Evolutionary conservation across 2,329 filamentous ascomycete species (phyloP).

Genomic region (Botryotinia narcissicola): DNA sequence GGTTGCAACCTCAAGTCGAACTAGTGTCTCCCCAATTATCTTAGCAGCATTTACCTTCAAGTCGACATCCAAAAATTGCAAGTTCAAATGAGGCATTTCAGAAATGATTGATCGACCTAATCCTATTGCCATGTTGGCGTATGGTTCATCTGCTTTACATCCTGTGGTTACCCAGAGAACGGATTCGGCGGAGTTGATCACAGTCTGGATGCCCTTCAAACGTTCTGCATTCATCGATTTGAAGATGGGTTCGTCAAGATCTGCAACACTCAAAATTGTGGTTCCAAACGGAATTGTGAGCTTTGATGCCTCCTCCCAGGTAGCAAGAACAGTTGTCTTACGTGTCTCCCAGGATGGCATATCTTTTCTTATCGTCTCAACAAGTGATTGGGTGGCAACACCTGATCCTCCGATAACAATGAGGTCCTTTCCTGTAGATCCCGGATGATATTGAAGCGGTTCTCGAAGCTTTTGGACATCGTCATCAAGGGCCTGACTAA

Average conservation of each 20-base stretch:
- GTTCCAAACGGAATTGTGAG: slow-evolving; percentile 9
- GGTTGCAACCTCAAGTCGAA: slow-evolving; percentile 11
- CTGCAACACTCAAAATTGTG: slow-evolving; percentile 30
- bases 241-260: slow-evolving; percentile 36
- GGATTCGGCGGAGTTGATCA: slow-evolving; percentile 11
- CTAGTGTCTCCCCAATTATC: slow-evolving; percentile 25
- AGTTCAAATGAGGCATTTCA: slow-evolving; percentile 27
- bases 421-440: neutral
- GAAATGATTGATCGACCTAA: slow-evolving; percentile 24
- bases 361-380: neutral
- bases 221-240: slow-evolving; percentile 6
- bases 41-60: slow-evolving; percentile 13
- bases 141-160: slow-evolving; percentile 20
- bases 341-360: neutral
- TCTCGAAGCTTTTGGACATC: slow-evolving; percentile 17
- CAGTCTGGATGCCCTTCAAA: slow-evolving; percentile 1
- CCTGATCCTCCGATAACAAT: slow-evolving; percentile 7
- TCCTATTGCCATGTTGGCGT: slow-evolving; percentile 26
- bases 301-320: slow-evolving; percentile 3
- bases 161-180: slow-evolving; percentile 29
- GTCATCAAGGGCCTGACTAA: slow-evolving; percentile 23
- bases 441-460: neutral
- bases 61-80: slow-evolving; percentile 28
- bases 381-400: neutral
- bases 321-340: slow-evolving; percentile 9